Base-by-base conservation (phyloP, 1,139 yeast species). In the Pichia sp. region DNA sequence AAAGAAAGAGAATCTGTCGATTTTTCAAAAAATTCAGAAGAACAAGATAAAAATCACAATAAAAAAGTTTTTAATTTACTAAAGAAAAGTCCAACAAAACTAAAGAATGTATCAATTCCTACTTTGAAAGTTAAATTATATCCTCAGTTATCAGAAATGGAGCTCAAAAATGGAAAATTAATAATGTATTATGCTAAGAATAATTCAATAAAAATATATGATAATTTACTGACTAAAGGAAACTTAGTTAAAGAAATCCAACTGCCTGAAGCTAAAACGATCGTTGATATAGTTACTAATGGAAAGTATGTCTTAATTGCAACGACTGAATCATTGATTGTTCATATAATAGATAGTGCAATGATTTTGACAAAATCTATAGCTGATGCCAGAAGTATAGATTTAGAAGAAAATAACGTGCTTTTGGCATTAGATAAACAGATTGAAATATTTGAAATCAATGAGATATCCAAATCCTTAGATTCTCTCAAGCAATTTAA, bases 371-470 rank as follows among this genome's bases (percentile, higher is more conserved):
- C 31, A 10, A 7, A 35, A 24, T 6, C 6, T 4, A 23, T 44
- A 36, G 23, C 40, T 24, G 51, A 47, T 29, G 35, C 47, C 4
- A 42, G 39, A 10, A 51, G 50, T 28, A 36, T 59, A 7, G 63
- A 59, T 47, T 32, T 58, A 23, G 36, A 41, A 12, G 48, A 48
- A 16, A 48, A 51, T 28, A 40, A 47, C 23, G 30, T 55, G 11
- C 42, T 57, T 4, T 24, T 55, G 11, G 51, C 52, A 1, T 40
- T 41, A 2, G 52, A 51, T 22, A 30, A 47, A 7, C 48, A 39
- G 7, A 49, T 59, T 22, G 54, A 51, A 24, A 38, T 55, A 6
- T 32, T 53, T 3, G 47, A 54, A 30, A 45, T 55, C 16, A 48
- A 46, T 26, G 12, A 32, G 3, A 40, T 38, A 3, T 44, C 43